These are phyloP conservation scores for Rhododendron kiyosumense DNA, from an alignment of 148 eudicot genomes.

Conservation along the genomic window DNA sequence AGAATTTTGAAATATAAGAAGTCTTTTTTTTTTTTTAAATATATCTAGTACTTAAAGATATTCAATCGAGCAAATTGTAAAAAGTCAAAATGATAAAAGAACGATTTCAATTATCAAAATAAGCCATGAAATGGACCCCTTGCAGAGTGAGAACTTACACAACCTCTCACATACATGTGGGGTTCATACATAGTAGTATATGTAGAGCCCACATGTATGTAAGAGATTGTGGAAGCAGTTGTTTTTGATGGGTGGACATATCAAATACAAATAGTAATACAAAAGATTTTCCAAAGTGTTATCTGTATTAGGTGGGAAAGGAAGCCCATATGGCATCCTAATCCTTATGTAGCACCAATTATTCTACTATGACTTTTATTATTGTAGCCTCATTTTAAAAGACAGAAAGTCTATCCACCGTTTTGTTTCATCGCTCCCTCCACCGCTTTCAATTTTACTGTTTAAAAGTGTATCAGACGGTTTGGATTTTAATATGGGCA, in stretches of 20 bases:
- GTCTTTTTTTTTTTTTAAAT: too few species aligned
- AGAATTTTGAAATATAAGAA: background rate
- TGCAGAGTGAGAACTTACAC: too few species aligned
- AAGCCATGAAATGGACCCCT: background rate
- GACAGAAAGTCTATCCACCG: background rate
- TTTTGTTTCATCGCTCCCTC: too few species aligned
- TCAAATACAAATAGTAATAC: background rate
- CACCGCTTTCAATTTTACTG: too few species aligned
- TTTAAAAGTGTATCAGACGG: too few species aligned
- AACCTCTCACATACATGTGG: too few species aligned
- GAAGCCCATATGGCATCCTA: background rate
- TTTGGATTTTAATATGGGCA: rapidly evolving
- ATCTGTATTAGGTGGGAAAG: background rate
- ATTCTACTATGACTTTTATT: background rate
- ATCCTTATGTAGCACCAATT: background rate
- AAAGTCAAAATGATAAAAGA: background rate
- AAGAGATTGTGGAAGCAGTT: too few species aligned
- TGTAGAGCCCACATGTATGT: too few species aligned
- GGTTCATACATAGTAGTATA: too few species aligned
- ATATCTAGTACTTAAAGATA: background rate
- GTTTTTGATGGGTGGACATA: background rate
- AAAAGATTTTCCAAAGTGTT: background rate
- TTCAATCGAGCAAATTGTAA: background rate
- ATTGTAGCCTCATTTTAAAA: background rate
- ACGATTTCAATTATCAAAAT: too few species aligned